These are phyloP conservation scores for Urochloa ruziziensis DNA, from an alignment of 176 grass and related monocot genomes.

Conservation along the genomic window DNA sequence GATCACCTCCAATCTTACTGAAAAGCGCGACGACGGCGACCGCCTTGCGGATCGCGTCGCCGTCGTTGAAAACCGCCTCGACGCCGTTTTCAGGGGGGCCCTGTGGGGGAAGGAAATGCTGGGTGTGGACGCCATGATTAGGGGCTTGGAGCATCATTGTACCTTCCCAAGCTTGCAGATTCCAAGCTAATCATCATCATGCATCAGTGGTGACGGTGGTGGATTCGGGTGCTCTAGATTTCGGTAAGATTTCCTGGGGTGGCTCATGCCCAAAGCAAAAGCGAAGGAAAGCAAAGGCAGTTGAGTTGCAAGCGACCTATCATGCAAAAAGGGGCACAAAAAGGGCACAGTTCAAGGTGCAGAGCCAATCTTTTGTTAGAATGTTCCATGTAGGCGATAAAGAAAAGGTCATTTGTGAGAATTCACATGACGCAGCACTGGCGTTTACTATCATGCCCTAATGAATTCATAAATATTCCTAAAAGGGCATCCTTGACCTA, in stretches of 20 bases:
- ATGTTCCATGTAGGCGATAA: slow-evolving; percentile 19
- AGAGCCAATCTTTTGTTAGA: slow-evolving; percentile 40
- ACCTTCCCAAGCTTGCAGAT: slow-evolving; percentile 34
- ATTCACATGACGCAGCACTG: background rate
- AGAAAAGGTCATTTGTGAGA: background rate
- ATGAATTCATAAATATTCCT: background rate
- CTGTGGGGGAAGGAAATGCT: background rate
- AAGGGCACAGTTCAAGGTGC: slow-evolving; percentile 32
- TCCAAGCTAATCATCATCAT: slow-evolving; percentile 46
- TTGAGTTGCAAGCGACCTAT: slow-evolving; percentile 19
- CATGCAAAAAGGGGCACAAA: slow-evolving; percentile 29
- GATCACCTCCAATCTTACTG: slow-evolving; percentile 33
- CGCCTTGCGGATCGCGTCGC: background rate
- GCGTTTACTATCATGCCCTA: background rate
- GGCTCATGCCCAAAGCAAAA: slow-evolving; percentile 32
- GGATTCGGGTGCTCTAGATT: slow-evolving; percentile 52
- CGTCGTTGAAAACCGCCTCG: slow-evolving; percentile 42
- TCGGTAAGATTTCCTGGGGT: slow-evolving; percentile 40
- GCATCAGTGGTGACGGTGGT: slow-evolving; percentile 34
- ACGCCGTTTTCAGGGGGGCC: slow-evolving; percentile 16
- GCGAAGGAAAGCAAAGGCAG: slow-evolving; percentile 1
- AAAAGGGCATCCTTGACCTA: slow-evolving; percentile 12
- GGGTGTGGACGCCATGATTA: slow-evolving; percentile 47
- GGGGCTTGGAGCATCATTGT: slow-evolving; percentile 40
- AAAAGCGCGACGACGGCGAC: slow-evolving; percentile 7